These are phyloP conservation scores for Penicillium nordicum DNA, from an alignment of 2,329 filamentous ascomycete genomes.

Conservation along the genomic window DNA sequence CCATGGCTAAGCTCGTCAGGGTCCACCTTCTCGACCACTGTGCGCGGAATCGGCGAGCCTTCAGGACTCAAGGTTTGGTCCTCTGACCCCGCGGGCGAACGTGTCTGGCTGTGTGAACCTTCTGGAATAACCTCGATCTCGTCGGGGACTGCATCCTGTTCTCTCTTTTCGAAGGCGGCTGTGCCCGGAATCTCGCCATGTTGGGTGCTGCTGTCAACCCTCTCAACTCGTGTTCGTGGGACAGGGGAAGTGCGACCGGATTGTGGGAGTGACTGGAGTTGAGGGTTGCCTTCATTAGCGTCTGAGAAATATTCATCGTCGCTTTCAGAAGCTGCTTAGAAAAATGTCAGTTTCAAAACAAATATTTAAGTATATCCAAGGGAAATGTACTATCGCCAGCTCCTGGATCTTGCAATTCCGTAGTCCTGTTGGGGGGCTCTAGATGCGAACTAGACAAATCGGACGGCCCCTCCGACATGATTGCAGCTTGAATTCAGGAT, in stretches of 20 bases:
- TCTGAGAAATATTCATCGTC: slow-evolving; percentile 64
- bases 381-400: slow-evolving; percentile 52
- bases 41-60: slow-evolving; percentile 55
- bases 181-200: slow-evolving; percentile 63
- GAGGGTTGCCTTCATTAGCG: slow-evolving; percentile 55
- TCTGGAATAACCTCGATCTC: slow-evolving; percentile 59
- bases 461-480: slow-evolving; percentile 39
- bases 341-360: not conserved
- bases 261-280: slow-evolving; percentile 33
- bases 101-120: slow-evolving; percentile 40
- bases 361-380: not conserved
- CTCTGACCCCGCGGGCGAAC: slow-evolving; percentile 40
- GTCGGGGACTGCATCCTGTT: slow-evolving; percentile 60
- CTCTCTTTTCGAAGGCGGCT: slow-evolving; percentile 56
- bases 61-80: slow-evolving; percentile 49
- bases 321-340: slow-evolving; percentile 47
- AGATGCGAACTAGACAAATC: slow-evolving; percentile 43
- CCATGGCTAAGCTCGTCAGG: slow-evolving; percentile 55
- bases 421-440: slow-evolving; percentile 54
- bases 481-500: slow-evolving; percentile 17
- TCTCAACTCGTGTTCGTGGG: slow-evolving; percentile 61
- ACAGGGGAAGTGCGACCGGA: slow-evolving; percentile 52
- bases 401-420: slow-evolving; percentile 55
- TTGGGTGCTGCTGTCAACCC: slow-evolving; percentile 56
- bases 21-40: slow-evolving; percentile 61